Base-by-base conservation (phyloP, 495 filamentous ascomycete genomes). In the Hypomontagnella monticulosa region DNA sequence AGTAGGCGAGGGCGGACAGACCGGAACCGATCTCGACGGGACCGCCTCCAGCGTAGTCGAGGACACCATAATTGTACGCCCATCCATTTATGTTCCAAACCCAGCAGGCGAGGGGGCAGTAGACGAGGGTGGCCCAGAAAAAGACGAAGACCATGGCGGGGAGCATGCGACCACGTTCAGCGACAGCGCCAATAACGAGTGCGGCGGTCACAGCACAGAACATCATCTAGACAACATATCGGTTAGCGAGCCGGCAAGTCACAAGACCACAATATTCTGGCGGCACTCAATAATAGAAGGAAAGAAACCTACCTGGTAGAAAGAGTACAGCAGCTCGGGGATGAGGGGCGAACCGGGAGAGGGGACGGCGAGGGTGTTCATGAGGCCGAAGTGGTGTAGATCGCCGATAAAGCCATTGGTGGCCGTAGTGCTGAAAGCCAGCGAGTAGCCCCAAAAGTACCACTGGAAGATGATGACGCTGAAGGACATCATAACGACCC, bases 371-470 rank as follows among this genome's bases (percentile, higher is more conserved):
- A 97, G 81, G 4, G 91, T 89, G 72, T 89, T 87, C 76, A 80
- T 86, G 60, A 98, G 87, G 9, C 91, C 95, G 73, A 97, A 91
- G 79, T 97, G 93, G 52, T 86, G 78, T 30, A 98, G 80, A 66
- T 94, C 84, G 40, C 95, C 95, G 71, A 98, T 97, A 78, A 89
- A 99, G 32, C 83, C 71, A 38, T 68, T 93, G 43, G 88, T 93
- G 15, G 91, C 94, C 0, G 87, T 82, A 69, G 87, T 87, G 61
- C 91, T 96, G 80, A 98, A 96, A 32, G 95, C 88, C 41, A 99
- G 80, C 6, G 93, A 97, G 73, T 97, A 98, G 27, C 95, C 95
- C 96, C 95, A 98, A 82, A 99, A 97, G 81, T 97, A 99, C 94
- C 95, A 99, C 75, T 98, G 95, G 81, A 98, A 97, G 41, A 91